Base-by-base conservation (phyloP, 352 stramenopile genomes). In the Pythium pectinolyticum region DNA sequence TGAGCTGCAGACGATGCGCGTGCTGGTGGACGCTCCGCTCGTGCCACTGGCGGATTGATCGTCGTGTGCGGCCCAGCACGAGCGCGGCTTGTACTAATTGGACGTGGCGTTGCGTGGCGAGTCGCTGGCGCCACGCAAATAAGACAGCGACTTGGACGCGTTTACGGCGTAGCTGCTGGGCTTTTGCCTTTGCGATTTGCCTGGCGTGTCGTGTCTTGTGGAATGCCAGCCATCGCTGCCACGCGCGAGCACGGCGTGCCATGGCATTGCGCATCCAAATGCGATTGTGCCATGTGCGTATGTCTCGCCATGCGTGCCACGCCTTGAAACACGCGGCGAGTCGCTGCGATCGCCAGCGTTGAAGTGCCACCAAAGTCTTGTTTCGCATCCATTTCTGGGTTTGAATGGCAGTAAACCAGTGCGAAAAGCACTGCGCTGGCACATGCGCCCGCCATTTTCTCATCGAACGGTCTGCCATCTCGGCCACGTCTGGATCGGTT, bases 41-140 rank as follows among this genome's bases (percentile, higher is more conserved):
- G 20, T 65, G 57, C 65, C 65, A 72, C 30, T 40, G 25, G 12
- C 31, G 12, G 12, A 64, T 14, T 31, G 52, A 63, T 35, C 40
- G 51, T 7, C 49, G 53, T 5, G 48, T 41, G 24, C 57, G 54
- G 9, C 50, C 32, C 8, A 70, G 31, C 17, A 37, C 57, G 10
- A 61, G 20, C 1, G 63, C 40, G 9, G 56, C 22, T 27, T 46
- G 43, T 1, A 62, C 40, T 0, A 62, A 43, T 14, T 10, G 30
- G 30, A 30, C 34, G 17, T 61, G 45, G 2, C 39, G 61, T 5
- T 39, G 46, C 7, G 20, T 35, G 5, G 37, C 19, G 1, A 60
- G 14, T 12, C 20, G 20, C 2, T 24, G 2, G 19, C 32, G 37
- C 62, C 62, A 69, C 30, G 32, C 25, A 0, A 32, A 10, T 22